Conservation (phyloP, 2,329 filamentous ascomycete genomes). For the Aureobasidium sp. region DNA sequence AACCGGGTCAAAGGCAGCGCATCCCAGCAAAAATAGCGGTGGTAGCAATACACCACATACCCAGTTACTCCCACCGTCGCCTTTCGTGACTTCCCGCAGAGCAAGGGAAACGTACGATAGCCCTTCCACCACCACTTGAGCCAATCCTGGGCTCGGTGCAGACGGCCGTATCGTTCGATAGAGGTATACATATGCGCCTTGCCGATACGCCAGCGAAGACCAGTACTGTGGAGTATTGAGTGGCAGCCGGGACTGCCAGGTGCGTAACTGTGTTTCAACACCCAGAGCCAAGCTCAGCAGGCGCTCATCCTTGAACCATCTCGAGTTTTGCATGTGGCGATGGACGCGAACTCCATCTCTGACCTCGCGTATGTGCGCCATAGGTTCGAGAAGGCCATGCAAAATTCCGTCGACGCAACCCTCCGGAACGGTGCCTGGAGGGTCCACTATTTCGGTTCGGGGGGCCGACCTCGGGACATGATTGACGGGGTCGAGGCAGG, state of each 20-base stretch:
- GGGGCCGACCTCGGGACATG: slow-evolving; percentile 8
- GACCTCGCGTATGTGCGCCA: slow-evolving; percentile 70
- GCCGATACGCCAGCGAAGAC: slow-evolving; percentile 51
- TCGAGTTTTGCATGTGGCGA: slow-evolving; percentile 50
- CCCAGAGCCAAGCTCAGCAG: slow-evolving; percentile 63
- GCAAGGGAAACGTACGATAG: slow-evolving; percentile 43
- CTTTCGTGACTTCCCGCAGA: slow-evolving; percentile 29
- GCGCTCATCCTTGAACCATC: slow-evolving; percentile 61
- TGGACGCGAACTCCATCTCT: slow-evolving; percentile 65
- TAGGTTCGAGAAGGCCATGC: slow-evolving; percentile 56
- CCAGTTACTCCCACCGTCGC: slow-evolving; percentile 38
- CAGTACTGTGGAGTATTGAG: slow-evolving; percentile 45
- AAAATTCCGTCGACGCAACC: neutral
- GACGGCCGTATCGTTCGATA: slow-evolving; percentile 51
- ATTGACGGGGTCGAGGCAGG: slow-evolving; percentile 37
- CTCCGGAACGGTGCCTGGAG: slow-evolving; percentile 9
- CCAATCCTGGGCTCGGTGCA: slow-evolving; percentile 45
- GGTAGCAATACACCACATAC: slow-evolving; percentile 52
- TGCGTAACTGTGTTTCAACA: slow-evolving; percentile 65
- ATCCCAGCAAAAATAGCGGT: slow-evolving; percentile 53
- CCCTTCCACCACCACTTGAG: slow-evolving; percentile 49
- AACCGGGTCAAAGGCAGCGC: slow-evolving; percentile 47
- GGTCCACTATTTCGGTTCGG: slow-evolving; percentile 35
- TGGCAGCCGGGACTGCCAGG: slow-evolving; percentile 58
- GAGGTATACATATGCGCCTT: slow-evolving; percentile 55